Percentiles rank a stretch among this genome's conserved stretches.
Conservation (phyloP, 352 stramenopile genomes). For the Globisporangium cylindrosporum region DNA sequence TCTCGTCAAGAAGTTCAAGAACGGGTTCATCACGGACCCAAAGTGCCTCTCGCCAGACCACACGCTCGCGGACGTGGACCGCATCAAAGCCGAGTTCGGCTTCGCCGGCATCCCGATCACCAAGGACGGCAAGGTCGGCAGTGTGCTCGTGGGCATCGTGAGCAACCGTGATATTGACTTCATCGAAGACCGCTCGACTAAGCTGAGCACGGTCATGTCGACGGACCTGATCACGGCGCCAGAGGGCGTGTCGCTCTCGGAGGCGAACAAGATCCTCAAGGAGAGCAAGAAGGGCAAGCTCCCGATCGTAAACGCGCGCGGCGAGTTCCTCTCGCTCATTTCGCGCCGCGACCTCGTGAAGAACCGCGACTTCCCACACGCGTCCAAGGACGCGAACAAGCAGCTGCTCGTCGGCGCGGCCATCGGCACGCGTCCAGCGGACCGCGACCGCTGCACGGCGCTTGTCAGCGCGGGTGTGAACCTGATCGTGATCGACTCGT, state of each 20-base stretch:
- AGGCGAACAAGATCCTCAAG: conserved; percentile 98
- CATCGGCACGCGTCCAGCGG: conserved; percentile 97
- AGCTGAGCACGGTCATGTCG: conserved; percentile 87
- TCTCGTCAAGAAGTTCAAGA: conserved; percentile 99
- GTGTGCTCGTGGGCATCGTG: conserved; percentile 98
- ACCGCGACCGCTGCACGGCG: conserved; percentile 92
- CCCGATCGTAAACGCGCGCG: conserved; percentile 97
- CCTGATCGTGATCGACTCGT: conserved; percentile 99
- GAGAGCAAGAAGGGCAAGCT: conserved; percentile 99
- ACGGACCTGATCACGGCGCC: conserved; percentile 91
- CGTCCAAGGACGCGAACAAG: conserved; percentile 98
- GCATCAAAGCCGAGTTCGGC: conserved; percentile 94
- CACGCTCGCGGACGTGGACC: conserved; percentile 95
- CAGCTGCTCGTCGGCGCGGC: conserved; percentile 97
- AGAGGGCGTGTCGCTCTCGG: conserved; percentile 93
- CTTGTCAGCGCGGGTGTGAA: conserved; percentile 96
- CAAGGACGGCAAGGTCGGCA: conserved; percentile 96
- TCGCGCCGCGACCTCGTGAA: conserved; percentile 98
- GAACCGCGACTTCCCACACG: conserved; percentile 96
- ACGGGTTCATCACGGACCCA: conserved; percentile 99
- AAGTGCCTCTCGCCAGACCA: conserved; percentile 94
- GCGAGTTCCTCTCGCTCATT: conserved; percentile 98
- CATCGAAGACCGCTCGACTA: conserved; percentile 91
- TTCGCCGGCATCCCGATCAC: conserved; percentile 99
- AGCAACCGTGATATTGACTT: conserved; percentile 99